Conservation (phyloP, 306 rosid genomes). For the Acacia confusa region DNA sequence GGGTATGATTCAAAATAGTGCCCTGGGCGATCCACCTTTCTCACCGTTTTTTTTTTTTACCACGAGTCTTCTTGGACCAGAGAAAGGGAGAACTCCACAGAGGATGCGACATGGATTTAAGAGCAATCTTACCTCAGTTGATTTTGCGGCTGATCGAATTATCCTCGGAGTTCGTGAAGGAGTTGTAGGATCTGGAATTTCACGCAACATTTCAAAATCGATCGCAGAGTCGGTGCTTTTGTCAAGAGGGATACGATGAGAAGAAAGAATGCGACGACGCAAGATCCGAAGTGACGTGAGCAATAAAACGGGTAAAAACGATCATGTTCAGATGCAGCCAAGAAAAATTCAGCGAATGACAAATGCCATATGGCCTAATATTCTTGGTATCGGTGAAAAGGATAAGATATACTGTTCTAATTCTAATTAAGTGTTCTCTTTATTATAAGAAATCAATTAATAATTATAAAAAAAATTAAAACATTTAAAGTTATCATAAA, state of each 20-base stretch:
- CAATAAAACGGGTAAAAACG: slow-evolving; percentile 56
- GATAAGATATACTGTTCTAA: slow-evolving; percentile 47
- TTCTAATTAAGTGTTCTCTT: too few relatives aligned
- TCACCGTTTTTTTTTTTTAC: background rate
- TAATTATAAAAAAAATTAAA: too few relatives aligned
- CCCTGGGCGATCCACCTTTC: too few relatives aligned
- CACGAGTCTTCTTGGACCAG: slow-evolving; percentile 62
- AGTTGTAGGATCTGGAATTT: slow-evolving; percentile 85
- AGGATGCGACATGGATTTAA: slow-evolving; percentile 81
- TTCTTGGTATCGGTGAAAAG: slow-evolving; percentile 62
- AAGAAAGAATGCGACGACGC: slow-evolving; percentile 73
- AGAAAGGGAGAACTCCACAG: slow-evolving; percentile 73
- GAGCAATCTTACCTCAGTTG: slow-evolving; percentile 68
- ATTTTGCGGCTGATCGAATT: slow-evolving; percentile 81
- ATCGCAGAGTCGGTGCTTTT: slow-evolving; percentile 54
- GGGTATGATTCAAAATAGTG: too few relatives aligned
- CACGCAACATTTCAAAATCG: slow-evolving; percentile 78
- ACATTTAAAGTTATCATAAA: too few relatives aligned
- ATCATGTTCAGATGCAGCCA: slow-evolving; percentile 71
- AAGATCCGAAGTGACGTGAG: slow-evolving; percentile 58
- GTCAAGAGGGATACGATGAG: slow-evolving; percentile 61
- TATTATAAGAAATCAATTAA: too few relatives aligned
- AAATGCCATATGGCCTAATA: slow-evolving; percentile 61
- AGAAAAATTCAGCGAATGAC: slow-evolving; percentile 59
- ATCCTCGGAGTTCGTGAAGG: slow-evolving; percentile 92